Percentiles rank a stretch among this genome's conserved stretches.
Evolutionary conservation across 192 early-diverging fungal species (phyloP).

Genomic region (Linnemannia hyalina): DNA sequence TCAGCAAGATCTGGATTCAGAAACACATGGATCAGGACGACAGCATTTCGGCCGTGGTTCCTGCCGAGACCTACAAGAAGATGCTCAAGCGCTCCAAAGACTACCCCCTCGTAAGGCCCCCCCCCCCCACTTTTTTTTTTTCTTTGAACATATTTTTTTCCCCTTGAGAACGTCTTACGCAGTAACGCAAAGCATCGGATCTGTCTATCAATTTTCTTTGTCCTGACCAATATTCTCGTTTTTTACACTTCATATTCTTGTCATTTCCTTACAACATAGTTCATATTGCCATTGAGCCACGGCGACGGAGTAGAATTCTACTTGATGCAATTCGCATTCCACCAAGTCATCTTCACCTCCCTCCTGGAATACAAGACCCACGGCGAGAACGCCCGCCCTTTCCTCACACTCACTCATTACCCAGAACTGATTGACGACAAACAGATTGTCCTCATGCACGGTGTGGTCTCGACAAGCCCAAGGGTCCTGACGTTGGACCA

Average conservation of each 20-base stretch:
- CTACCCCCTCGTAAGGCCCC: slow-evolving; percentile 68
- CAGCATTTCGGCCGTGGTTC: slow-evolving; percentile 74
- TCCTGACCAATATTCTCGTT: not conserved
- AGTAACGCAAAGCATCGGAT: not conserved
- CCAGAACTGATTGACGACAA: slow-evolving; percentile 85
- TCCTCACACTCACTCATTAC: slow-evolving; percentile 90
- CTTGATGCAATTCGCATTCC: slow-evolving; percentile 85
- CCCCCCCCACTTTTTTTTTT: not conserved
- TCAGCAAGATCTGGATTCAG: slow-evolving; percentile 79
- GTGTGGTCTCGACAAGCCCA: slow-evolving; percentile 72
- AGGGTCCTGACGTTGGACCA: slow-evolving; percentile 70
- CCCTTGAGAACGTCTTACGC: not conserved
- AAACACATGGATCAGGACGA: slow-evolving; percentile 74
- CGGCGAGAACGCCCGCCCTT: slow-evolving; percentile 79
- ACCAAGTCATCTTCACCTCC: slow-evolving; percentile 91
- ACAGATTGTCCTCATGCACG: slow-evolving; percentile 92
- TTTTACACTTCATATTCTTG: not conserved
- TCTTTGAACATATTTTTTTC: not conserved
- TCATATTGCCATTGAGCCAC: slow-evolving; percentile 88
- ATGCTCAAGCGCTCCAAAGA: slow-evolving; percentile 64
- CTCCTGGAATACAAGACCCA: slow-evolving; percentile 92
- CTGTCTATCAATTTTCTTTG: not conserved
- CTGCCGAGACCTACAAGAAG: slow-evolving; percentile 68
- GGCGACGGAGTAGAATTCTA: slow-evolving; percentile 89
- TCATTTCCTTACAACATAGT: slow-evolving; percentile 59